These are phyloP conservation scores for Arachnomyces sp. DNA, from an alignment of 2,329 filamentous ascomycete species.

Conservation along the genomic window DNA sequence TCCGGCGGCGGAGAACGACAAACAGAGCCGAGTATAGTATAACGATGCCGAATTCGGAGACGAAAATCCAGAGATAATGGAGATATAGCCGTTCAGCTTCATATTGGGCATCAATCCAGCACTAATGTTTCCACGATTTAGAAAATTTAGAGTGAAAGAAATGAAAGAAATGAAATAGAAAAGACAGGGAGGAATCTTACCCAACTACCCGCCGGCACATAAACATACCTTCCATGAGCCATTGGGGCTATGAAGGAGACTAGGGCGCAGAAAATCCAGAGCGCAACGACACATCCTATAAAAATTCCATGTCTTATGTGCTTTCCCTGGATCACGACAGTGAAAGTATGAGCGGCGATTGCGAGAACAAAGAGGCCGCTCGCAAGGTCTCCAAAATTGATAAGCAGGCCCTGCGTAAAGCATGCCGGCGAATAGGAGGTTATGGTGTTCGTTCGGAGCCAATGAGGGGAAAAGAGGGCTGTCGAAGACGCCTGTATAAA, in stretches of 20 bases:
- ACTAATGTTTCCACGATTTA: too few relatives aligned
- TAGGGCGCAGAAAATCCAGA: slow-evolving; percentile 41
- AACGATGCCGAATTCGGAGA: slow-evolving; percentile 45
- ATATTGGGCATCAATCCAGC: slow-evolving; percentile 41
- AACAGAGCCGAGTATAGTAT: slow-evolving; percentile 43
- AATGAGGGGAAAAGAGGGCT: slow-evolving; percentile 43
- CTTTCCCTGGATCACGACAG: slow-evolving; percentile 41
- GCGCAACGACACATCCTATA: slow-evolving; percentile 33
- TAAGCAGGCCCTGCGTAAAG: slow-evolving; percentile 44
- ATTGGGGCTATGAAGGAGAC: slow-evolving; percentile 42
- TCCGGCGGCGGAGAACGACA: slow-evolving; percentile 40
- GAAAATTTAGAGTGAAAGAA: slow-evolving; percentile 8
- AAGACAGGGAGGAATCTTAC: too few relatives aligned
- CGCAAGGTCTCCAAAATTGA: slow-evolving; percentile 46
- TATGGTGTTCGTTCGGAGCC: slow-evolving; percentile 39
- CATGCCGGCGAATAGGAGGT: slow-evolving; percentile 38
- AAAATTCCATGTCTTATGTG: slow-evolving; percentile 42
- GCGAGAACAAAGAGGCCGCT: slow-evolving; percentile 48
- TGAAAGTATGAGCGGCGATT: slow-evolving; percentile 49
- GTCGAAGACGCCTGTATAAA: slow-evolving; percentile 46
- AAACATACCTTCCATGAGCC: slow-evolving; percentile 35
- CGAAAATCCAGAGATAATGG: slow-evolving; percentile 50
- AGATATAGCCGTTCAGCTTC: slow-evolving; percentile 42
- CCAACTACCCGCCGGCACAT: slow-evolving; percentile 46
- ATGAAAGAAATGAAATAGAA: neutral